A percentile compares a stretch with the other conserved stretches of the same genome.
Evolutionary conservation across 1,284 basidiomycete species (phyloP).

Genomic region (Ustilago vetiveriae): DNA sequence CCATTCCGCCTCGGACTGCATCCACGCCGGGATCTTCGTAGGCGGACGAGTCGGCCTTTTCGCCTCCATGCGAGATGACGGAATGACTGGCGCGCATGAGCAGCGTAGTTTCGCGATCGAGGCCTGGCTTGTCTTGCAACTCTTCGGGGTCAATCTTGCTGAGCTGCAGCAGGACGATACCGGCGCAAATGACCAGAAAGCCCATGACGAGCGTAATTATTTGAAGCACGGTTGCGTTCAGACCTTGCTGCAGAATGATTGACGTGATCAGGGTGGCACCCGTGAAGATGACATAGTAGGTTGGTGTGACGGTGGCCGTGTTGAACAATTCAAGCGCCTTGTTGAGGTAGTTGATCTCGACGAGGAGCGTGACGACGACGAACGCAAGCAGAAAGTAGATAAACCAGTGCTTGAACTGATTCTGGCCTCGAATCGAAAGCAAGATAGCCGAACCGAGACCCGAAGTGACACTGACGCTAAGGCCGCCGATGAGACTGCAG

Average conservation of each 20-base stretch:
- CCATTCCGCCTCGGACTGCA: conserved; percentile 64
- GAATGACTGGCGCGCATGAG: conserved; percentile 60
- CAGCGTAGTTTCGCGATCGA: conserved; percentile 62
- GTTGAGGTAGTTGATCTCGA: conserved; percentile 95
- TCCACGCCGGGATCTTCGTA: conserved; percentile 66
- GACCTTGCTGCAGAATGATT: conserved; percentile 85
- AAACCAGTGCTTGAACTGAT: conserved; percentile 76
- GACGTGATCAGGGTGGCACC: conserved; percentile 75
- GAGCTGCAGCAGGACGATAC: conserved; percentile 94
- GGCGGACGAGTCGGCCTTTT: conserved; percentile 38
- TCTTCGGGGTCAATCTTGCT: conserved; percentile 74
- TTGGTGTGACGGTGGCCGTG: conserved; percentile 80
- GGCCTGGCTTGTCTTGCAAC: conserved; percentile 54
- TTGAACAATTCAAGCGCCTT: conserved; percentile 96
- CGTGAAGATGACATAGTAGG: conserved; percentile 85
- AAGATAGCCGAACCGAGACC: conserved; percentile 92
- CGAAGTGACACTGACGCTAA: conserved; percentile 93
- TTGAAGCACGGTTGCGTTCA: conserved; percentile 74
- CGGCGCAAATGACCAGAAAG: conserved; percentile 83
- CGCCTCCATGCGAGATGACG: conserved; percentile 41
- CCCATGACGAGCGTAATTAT: conserved; percentile 84
- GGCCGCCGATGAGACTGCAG: conserved; percentile 94
- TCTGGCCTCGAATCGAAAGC: conserved; percentile 82
- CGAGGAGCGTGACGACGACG: conserved; percentile 81
- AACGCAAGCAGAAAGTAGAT: conserved; percentile 76